phyloP scores from a whole-genome alignment of 2,329 filamentous ascomycete genomes.

The Aspergillus sp. region DNA sequence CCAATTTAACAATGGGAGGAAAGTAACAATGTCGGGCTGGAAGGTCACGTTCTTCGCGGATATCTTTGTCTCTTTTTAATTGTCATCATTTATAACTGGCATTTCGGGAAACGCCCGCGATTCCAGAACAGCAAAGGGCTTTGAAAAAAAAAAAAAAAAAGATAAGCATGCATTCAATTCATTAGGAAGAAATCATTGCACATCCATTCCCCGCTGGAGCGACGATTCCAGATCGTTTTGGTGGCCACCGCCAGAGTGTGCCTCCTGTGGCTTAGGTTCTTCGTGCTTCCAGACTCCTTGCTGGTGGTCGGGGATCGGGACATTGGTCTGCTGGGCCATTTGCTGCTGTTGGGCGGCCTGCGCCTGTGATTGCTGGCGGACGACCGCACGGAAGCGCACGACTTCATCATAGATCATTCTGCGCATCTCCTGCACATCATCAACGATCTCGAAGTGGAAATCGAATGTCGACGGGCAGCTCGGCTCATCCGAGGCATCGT shows the following conservation, averaged over 20 bases:
- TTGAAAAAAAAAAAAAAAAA: constrained; percentile 6
- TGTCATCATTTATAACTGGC: background rate
- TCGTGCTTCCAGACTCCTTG: constrained; percentile 52
- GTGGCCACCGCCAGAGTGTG: constrained; percentile 36
- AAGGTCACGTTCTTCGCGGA: no score
- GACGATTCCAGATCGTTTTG: constrained; percentile 45
- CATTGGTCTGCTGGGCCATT: constrained; percentile 41
- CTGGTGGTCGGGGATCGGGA: constrained; percentile 60
- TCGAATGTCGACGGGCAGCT: constrained; percentile 91
- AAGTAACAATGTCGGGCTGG: no score
- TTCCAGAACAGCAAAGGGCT: background rate
- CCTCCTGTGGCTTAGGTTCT: constrained; percentile 59
- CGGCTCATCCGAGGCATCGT: constrained; percentile 94
- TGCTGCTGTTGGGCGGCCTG: constrained; percentile 39
- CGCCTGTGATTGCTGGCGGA: constrained; percentile 47
- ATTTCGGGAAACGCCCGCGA: background rate
- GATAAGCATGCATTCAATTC: background rate
- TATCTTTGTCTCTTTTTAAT: no score
- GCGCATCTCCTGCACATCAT: constrained; percentile 92
- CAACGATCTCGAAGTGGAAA: constrained; percentile 97
- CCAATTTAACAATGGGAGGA: background rate
- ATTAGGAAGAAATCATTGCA: constrained; percentile 22
- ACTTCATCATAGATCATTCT: constrained; percentile 98
- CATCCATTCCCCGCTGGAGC: constrained; percentile 56
- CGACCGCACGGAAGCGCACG: constrained; percentile 67